Evolutionary conservation across 1,139 yeast genomes (phyloP), one percentile per base, ranked within the genome.

Genomic region (Taphrina sp.): DNA sequence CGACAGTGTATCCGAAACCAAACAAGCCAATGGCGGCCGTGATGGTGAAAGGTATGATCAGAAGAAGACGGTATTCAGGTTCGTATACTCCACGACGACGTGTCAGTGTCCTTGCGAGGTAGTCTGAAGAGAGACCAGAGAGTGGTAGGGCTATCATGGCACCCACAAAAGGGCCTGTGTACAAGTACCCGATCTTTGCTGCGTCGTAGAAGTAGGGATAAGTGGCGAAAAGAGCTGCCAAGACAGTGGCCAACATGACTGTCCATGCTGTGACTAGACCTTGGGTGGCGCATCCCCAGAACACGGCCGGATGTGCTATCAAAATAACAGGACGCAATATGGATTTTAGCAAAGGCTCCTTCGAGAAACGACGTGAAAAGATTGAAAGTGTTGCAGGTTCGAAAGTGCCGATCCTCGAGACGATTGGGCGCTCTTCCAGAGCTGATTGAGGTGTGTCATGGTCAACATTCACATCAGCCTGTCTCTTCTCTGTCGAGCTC

Each of bases 1-100:
- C 67, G 33, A 71, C 64, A 1, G 77, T 64, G 78, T 78, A 75
- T 3, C 80, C 80, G 63, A 73, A 77, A 2, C 80, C 80, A 67
- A 76, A 72, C 22, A 76, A 66, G 1, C 80, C 80, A 35, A 72
- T 68, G 58, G 72, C 65, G 26, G 75, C 66, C 0, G 77, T 67
- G 3, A 78, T 63, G 8, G 66, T 60, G 20, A 68, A 67, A 1
- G 79, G 79, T 4, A 75, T 61, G 33, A 75, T 65, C 76, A 76
- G 74, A 22, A 75, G 33, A 43, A 77, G 66, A 49, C 80, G 68
- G 60, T 74, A 76, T 61, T 77, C 81, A 1, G 81, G 80, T 64
- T 77, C 81, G 63, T 76, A 77, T 26, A 75, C 64, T 5, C 79
- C 79, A 59, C 76, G 76, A 41, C 64, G 66, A 17, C 63, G 58